Evolutionary conservation across 345 rosid species (phyloP).

Genomic region (Noccaea caerulescens): DNA sequence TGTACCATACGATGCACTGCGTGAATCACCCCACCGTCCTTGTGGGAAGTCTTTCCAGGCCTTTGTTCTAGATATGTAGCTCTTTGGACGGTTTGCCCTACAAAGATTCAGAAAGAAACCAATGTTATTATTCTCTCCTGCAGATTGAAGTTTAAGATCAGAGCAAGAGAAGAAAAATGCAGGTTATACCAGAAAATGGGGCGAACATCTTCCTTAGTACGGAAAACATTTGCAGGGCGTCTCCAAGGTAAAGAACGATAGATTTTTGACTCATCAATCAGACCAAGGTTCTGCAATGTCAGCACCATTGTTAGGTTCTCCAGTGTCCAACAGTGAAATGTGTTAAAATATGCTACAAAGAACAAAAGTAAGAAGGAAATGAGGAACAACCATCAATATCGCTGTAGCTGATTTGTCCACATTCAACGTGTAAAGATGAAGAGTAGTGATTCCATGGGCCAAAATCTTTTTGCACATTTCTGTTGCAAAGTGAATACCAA

Average conservation of each 20-base stretch:
- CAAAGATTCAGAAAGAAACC: constrained; percentile 33
- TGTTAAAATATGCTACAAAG: not conserved
- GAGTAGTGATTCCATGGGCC: constrained; percentile 82
- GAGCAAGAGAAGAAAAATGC: constrained; percentile 23
- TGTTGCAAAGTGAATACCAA: constrained; percentile 91
- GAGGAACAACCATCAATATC: constrained; percentile 67
- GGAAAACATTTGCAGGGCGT: constrained; percentile 86
- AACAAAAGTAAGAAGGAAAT: not conserved
- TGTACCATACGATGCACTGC: constrained; percentile 85
- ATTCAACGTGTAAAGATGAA: constrained; percentile 92
- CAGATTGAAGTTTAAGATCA: constrained; percentile 18
- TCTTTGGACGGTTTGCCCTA: constrained; percentile 99
- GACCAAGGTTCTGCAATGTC: constrained; percentile 78
- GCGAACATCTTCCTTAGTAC: constrained; percentile 90
- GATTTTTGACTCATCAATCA: constrained; percentile 89
- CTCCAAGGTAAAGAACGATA: constrained; percentile 89
- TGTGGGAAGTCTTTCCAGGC: constrained; percentile 93
- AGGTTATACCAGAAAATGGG: constrained; percentile 88
- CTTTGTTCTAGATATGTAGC: constrained; percentile 84
- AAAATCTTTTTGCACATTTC: constrained; percentile 97
- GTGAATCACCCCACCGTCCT: constrained; percentile 94
- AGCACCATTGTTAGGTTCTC: constrained; percentile 42
- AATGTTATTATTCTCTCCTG: constrained; percentile 22
- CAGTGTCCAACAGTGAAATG: not conserved
- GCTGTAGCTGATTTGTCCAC: constrained; percentile 96